Percentiles rank a stretch among this genome's conserved stretches.
Conservation (phyloP, 140 eudicot species). For the Erigeron philadelphicus region DNA sequence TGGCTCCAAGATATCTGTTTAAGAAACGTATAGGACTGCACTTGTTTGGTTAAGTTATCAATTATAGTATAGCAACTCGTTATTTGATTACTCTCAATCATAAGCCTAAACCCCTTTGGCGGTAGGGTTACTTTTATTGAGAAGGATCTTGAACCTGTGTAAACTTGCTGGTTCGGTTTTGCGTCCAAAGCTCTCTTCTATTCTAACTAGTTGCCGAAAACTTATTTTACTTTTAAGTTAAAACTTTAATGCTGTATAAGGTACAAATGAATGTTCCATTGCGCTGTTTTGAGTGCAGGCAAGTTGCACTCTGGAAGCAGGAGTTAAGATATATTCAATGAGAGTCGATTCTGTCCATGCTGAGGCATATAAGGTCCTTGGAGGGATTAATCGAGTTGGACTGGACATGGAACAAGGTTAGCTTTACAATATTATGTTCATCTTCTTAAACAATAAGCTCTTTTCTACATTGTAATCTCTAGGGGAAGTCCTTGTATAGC, state of each 20-base stretch:
- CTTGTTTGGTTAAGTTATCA: not conserved
- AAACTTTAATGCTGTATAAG: not conserved
- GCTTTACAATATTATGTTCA: conserved; percentile 3
- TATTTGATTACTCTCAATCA: not conserved
- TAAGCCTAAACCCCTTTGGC: not conserved
- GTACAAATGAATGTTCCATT: conserved; percentile 1
- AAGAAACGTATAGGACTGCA: not conserved
- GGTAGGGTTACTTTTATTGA: not conserved
- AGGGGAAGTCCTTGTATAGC: not conserved
- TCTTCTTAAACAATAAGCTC: conserved; percentile 10
- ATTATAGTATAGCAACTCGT: not conserved
- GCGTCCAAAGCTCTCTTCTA: not conserved
- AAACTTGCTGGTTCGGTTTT: not conserved
- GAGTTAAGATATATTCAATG: conserved; percentile 80
- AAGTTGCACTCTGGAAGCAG: conserved; percentile 89
- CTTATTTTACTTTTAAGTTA: not conserved
- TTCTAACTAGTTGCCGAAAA: not conserved
- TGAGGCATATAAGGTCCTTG: conserved; percentile 86
- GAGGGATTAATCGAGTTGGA: conserved; percentile 69
- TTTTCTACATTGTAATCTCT: conserved; percentile 4
- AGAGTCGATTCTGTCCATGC: conserved; percentile 91
- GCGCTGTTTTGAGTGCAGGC: conserved; percentile 36
- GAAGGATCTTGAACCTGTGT: not conserved
- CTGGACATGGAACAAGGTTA: conserved; percentile 60
- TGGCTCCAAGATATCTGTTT: not conserved